Evolutionary conservation across 345 rosid species (phyloP), one percentile per base, ranked within the genome.

Genomic region (Eutrema japonicum): DNA sequence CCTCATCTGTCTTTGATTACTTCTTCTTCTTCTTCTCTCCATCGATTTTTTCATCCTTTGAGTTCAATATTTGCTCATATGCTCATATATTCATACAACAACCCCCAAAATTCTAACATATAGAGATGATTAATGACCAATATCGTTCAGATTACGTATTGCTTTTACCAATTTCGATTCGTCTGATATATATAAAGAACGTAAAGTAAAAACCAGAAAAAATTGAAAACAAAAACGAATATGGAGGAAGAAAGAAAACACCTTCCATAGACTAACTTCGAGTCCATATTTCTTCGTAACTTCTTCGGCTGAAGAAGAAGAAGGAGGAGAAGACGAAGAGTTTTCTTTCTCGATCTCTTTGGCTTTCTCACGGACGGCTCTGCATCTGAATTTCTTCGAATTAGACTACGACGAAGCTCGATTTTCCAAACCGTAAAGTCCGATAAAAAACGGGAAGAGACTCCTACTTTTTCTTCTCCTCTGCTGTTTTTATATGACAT

Each of bases 181-280:
- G 22, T 52, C 3, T 27, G 35, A 55, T 13, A 7, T 11, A 55
- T 11, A n/a, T 45, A 12, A 43, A 43, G 47, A 43, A 12, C 9
- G 11, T 26, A 41, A 12, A 18, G 22, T 6, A 35, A 43, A 8
- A 37, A 50, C 16, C 11, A 12, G 47, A n/a, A n/a, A 42, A 37
- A 45, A 8, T 22, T 3, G 11, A 46, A 50, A 37, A 0, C 5
- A 3, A 41, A 38, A 42, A 49, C 13, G 30, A 36, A 61, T 30
- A 32, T 7, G 22, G 22, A 10, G 22, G 41, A 61, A 35, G 32
- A 66, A 47, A 45, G 18, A 77, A 50, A 50, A 55, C 62, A 93
- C 97, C 93, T 91, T 85, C 96, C 97, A 94, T 26, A 91, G 83
- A 67, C 96, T 97, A 66, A 83, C 90, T 85, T 94, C 97, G 8